These are phyloP conservation scores for Venustampulla echinocandica DNA, from an alignment of 495 filamentous ascomycete species.

Conservation along the genomic window DNA sequence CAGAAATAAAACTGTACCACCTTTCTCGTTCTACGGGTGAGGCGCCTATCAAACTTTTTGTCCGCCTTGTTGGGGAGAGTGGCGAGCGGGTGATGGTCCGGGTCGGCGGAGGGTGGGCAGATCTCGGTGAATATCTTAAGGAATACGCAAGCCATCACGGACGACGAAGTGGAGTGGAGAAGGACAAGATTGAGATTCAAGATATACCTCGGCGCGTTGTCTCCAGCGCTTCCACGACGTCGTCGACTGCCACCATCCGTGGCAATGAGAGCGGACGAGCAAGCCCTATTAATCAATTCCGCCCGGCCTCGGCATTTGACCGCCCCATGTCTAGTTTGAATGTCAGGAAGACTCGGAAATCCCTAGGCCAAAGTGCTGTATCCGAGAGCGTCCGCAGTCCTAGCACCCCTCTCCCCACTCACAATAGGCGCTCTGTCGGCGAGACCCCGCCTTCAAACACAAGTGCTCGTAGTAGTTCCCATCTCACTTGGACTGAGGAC, in stretches of 20 bases:
- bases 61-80: slow-evolving; percentile 79
- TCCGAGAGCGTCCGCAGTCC: slow-evolving; percentile 10
- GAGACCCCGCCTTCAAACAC: slow-evolving; percentile 23
- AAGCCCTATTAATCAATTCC: slow-evolving; percentile 28
- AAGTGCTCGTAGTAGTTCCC: slow-evolving; percentile 34
- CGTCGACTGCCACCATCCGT: slow-evolving; percentile 8
- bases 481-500: slow-evolving; percentile 45
- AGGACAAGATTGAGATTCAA: slow-evolving; percentile 49
- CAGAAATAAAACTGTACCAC: slow-evolving; percentile 85
- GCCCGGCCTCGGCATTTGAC: slow-evolving; percentile 30
- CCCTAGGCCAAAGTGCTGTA: slow-evolving; percentile 20
- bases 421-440: slow-evolving; percentile 4
- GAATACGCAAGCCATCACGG: slow-evolving; percentile 90
- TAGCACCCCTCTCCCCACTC: slow-evolving; percentile 10
- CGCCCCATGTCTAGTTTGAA: slow-evolving; percentile 31
- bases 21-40: slow-evolving; percentile 75
- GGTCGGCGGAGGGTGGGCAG: slow-evolving; percentile 93
- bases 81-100: slow-evolving; percentile 96
- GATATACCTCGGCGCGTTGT: slow-evolving; percentile 35
- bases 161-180: slow-evolving; percentile 36
- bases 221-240: slow-evolving; percentile 7
- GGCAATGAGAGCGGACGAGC: slow-evolving; percentile 19
- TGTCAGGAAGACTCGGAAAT: slow-evolving; percentile 41
- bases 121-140: slow-evolving; percentile 87
- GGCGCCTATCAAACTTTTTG: slow-evolving; percentile 84